A percentile compares a stretch with the other conserved stretches of the same genome.
These are phyloP conservation scores for Aspergillus panamensis DNA, from an alignment of 495 filamentous ascomycete genomes.

Conservation along the genomic window DNA sequence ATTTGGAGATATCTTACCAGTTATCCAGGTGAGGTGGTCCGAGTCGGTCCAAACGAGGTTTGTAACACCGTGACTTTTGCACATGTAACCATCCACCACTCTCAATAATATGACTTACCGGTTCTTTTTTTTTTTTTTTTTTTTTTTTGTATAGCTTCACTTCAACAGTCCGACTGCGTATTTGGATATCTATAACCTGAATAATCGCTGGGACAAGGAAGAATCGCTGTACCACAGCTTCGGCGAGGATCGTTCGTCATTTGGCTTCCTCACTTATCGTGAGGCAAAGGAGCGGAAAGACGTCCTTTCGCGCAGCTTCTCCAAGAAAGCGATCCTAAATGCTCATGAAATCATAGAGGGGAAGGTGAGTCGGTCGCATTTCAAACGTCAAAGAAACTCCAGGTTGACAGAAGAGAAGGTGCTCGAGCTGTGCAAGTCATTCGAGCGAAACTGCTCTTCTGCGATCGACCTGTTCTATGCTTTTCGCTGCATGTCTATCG, in stretches of 20 bases:
- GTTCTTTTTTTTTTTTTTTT: neutral
- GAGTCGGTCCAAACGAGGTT: slow-evolving; percentile 11
- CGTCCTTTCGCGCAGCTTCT: slow-evolving; percentile 8
- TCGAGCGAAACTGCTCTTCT: neutral
- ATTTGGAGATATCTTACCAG: neutral
- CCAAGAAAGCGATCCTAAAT: slow-evolving; percentile 2
- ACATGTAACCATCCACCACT: neutral
- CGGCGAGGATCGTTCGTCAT: slow-evolving; percentile 11
- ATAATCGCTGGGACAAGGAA: slow-evolving; percentile 15
- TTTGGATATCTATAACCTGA: slow-evolving; percentile 8
- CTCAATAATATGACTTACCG: neutral
- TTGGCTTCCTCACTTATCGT: slow-evolving; percentile 6
- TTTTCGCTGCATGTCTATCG: slow-evolving; percentile 12
- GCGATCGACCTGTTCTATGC: slow-evolving; percentile 10
- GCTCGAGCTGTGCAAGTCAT: slow-evolving; percentile 5
- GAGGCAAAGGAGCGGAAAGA: slow-evolving; percentile 11
- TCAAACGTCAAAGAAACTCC: neutral
- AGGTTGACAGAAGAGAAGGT: neutral
- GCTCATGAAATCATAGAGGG: neutral
- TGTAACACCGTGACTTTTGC: neutral
- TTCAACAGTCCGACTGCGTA: slow-evolving; percentile 2
- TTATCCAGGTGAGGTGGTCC: slow-evolving; percentile 1
- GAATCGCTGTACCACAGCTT: slow-evolving; percentile 8
- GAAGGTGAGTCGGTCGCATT: neutral
- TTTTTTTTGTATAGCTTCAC: slow-evolving; percentile 4